Conservation (phyloP, 441 rosid species). For the Croton laevigatus region DNA sequence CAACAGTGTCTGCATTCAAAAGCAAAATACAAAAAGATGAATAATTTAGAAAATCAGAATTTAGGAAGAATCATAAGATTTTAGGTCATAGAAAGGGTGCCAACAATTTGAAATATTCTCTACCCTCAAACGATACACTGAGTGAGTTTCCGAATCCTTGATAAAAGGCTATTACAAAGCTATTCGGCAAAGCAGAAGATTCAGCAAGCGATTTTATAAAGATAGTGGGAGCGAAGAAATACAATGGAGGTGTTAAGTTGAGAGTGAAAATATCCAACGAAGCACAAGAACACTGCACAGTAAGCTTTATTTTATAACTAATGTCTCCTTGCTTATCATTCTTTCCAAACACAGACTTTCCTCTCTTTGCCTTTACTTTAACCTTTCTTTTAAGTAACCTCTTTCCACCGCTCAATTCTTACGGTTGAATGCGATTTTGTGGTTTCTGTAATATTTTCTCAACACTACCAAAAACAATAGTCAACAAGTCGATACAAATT, state of each 20-base stretch:
- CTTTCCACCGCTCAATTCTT: too few species aligned
- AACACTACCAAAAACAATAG: too few species aligned
- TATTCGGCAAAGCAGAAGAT: background rate
- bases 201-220: background rate
- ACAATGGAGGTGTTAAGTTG: background rate
- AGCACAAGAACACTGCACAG: too few species aligned
- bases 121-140: background rate
- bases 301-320: too few species aligned
- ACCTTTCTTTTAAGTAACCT: too few species aligned
- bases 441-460: too few species aligned
- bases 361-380: too few species aligned
- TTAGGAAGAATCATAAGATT: background rate
- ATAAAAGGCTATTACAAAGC: background rate
- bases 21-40: background rate
- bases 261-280: too few species aligned
- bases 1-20: background rate
- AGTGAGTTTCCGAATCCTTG: background rate
- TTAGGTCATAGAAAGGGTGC: background rate
- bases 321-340: too few species aligned
- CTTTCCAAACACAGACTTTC: too few species aligned
- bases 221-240: background rate
- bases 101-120: background rate
- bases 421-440: too few species aligned
- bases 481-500: too few species aligned
- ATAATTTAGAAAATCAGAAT: background rate